Evolutionary conservation across 495 filamentous ascomycete genomes (phyloP), one percentile per base, ranked within the genome.

Genomic region (Xylaria nigripes): DNA sequence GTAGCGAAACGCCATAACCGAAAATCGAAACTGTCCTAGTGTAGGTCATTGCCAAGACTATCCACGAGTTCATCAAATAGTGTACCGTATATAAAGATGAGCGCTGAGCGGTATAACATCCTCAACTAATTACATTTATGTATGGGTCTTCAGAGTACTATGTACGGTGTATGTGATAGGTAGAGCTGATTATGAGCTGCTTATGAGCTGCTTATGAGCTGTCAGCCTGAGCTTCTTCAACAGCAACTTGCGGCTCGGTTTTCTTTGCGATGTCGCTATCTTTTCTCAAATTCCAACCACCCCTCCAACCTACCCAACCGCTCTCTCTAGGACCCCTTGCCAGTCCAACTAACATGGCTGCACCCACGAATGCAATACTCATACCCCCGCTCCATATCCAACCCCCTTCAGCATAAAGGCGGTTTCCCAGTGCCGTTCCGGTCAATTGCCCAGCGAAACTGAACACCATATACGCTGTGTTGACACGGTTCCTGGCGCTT

Each of bases 391-490:
- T 84, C 43, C 76, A 76, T 10, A 81, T 72, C 89, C 89, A 92
- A 0, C 88, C 89, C 0, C 77, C 78, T 19, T 73, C 55, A 8
- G 85, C 82, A 67, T 87, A 92, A 3, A 90, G 62, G 25, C 76
- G 68, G 60, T 87, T 89, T 0, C 87, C 88, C 7, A 81, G 84
- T 3, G 83, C 74, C 1, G 88, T 92, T 0, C 89, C 89, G 54
- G 81, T 81, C 19, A 94, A 66, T 70, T 93, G 88, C 0, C 88
- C 88, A 42, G 76, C 79, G 63, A 91, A 93, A 0, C 77, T 77
- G 10, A 74, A 73, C 2, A 91, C 74, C 88, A 92, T 92, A 61
- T 87, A 95, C 2, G 81, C 84, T 2, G 89, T 93, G 61, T 95
- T 95, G 21, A 91, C 76, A 0, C 89, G 64, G 65, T 90, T 93